Evolutionary conservation across 202 grass and related monocot genomes (phyloP).

Genomic region (Zoysia matrella): DNA sequence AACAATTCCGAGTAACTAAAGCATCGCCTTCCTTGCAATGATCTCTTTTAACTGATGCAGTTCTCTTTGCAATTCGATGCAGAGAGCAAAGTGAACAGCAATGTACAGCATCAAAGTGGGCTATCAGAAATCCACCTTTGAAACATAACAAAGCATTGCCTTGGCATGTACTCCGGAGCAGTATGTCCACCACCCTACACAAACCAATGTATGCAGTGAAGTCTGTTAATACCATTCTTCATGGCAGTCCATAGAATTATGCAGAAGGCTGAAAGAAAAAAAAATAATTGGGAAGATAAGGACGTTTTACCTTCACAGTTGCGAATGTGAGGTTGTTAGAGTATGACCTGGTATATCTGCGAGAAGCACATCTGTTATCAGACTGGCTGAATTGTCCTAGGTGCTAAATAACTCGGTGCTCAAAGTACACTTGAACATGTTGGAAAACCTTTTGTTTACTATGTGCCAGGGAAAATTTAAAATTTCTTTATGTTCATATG

Average conservation of each 20-base stretch:
- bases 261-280: background rate
- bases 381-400: background rate
- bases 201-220: background rate
- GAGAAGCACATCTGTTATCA: background rate
- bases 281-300: background rate
- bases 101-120: slow-evolving; percentile 21
- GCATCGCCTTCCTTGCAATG: background rate
- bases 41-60: background rate
- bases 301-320: slow-evolving; percentile 58
- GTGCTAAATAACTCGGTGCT: background rate
- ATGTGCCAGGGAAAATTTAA: background rate
- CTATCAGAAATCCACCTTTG: slow-evolving; percentile 39
- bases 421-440: too few relatives aligned
- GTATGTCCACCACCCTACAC: slow-evolving; percentile 56
- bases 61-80: background rate
- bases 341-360: slow-evolving; percentile 64
- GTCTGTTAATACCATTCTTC: background rate
- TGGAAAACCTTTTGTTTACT: background rate
- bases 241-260: background rate
- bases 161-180: slow-evolving; percentile 61
- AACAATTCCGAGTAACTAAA: background rate
- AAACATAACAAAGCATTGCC: slow-evolving; percentile 53
- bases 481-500: background rate
- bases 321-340: slow-evolving; percentile 62
- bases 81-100: background rate